Evolutionary conservation across 768 basidiomycete genomes (phyloP).

Genomic region (Macrolepiota dolichaula): DNA sequence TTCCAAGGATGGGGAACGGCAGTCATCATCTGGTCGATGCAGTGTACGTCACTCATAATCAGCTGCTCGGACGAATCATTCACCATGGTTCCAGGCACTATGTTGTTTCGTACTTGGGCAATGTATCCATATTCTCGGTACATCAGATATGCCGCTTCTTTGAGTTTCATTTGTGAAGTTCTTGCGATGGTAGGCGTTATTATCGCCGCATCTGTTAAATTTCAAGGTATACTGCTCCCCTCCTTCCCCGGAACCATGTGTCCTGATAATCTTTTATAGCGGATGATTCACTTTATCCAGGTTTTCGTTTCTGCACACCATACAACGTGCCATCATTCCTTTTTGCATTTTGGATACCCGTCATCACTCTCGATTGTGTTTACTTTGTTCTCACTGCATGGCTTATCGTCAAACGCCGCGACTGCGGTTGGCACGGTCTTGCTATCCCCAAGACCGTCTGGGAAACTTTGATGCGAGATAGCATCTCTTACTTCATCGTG

Average conservation of each 20-base stretch:
- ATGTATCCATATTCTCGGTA: conserved; percentile 16
- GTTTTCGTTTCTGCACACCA: conserved; percentile 16
- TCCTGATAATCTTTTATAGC: conserved; percentile 5
- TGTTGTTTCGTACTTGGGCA: conserved; percentile 24
- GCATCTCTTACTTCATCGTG: conserved; percentile 24
- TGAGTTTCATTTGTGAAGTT: conserved; percentile 17
- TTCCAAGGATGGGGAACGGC: conserved; percentile 20
- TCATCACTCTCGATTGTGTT: conserved; percentile 20
- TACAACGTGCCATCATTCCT: conserved; percentile 15
- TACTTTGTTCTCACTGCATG: conserved; percentile 19
- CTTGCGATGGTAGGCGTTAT: conserved; percentile 16
- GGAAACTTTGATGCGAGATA: conserved; percentile 22
- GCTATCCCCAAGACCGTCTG: conserved; percentile 13
- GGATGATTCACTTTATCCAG: conserved; percentile 10
- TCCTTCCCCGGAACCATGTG: not conserved
- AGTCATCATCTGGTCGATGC: conserved; percentile 24
- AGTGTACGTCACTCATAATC: conserved; percentile 16
- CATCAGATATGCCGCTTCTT: conserved; percentile 11
- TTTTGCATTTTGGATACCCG: conserved; percentile 23
- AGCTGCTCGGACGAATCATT: not conserved
- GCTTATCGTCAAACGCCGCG: conserved; percentile 14
- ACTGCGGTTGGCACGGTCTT: not conserved
- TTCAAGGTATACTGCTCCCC: conserved; percentile 15
- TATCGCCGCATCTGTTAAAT: conserved; percentile 7
- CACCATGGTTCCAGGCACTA: conserved; percentile 14